Evolutionary conservation across 225 moss, liverwort and hornwort genomes (phyloP).

Genomic region (Lunularia cruciata): DNA sequence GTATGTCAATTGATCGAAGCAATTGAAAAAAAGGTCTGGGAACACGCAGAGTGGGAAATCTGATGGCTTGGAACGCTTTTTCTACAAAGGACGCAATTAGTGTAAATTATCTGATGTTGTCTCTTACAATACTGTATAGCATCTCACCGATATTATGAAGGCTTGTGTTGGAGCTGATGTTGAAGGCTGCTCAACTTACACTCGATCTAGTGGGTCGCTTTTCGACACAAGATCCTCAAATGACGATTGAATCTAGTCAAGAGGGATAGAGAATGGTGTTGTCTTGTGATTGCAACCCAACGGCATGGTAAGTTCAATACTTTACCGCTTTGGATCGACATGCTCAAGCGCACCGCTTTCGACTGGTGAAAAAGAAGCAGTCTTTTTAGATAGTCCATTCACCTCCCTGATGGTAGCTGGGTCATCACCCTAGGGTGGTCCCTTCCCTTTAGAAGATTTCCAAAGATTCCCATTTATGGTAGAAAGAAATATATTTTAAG

Average conservation of each 20-base stretch:
- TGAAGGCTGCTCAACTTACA: background rate
- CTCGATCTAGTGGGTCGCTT: background rate
- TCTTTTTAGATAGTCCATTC: background rate
- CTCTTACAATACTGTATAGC: background rate
- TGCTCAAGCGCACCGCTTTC: too few relatives aligned
- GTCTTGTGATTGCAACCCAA: background rate
- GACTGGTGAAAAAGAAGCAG: conserved; percentile 4
- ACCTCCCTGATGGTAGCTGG: background rate
- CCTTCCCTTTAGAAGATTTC: background rate
- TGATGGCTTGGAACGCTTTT: too few relatives aligned
- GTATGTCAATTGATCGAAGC: too few relatives aligned
- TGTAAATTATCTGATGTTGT: background rate
- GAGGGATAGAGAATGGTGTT: background rate
- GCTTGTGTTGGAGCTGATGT: background rate
- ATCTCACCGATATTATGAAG: background rate
- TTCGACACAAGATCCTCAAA: background rate
- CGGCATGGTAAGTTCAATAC: background rate
- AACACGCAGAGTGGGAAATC: too few relatives aligned
- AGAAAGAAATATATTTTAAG: background rate
- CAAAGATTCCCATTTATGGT: conserved; percentile 7
- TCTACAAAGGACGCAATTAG: too few relatives aligned
- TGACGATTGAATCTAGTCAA: background rate
- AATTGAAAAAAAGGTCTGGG: too few relatives aligned
- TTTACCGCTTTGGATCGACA: too few relatives aligned
- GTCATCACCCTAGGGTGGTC: conserved; percentile 1